phyloP scores from a whole-genome alignment of 768 basidiomycete species.

The Lactarius evosmus region DNA sequence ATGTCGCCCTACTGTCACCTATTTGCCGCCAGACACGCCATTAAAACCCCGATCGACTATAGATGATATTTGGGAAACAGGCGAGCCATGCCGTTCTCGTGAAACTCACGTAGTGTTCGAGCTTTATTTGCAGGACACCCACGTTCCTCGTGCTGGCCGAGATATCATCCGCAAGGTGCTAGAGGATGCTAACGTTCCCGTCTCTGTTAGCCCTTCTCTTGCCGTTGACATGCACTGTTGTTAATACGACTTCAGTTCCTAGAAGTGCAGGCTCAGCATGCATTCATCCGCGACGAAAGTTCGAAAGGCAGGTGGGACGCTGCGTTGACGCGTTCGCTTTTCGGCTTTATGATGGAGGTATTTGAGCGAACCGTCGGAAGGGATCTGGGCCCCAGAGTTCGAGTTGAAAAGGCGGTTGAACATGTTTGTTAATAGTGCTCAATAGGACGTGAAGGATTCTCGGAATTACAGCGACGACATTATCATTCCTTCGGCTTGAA shows the following conservation, averaged over 20 bases:
- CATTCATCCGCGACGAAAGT: constrained; percentile 89
- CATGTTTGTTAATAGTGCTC: constrained; percentile 66
- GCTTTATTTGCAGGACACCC: constrained; percentile 63
- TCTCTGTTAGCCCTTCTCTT: constrained; percentile 52
- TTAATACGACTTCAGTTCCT: constrained; percentile 56
- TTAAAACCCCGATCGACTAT: constrained; percentile 5
- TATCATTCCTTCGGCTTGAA: constrained; percentile 33
- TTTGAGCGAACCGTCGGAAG: constrained; percentile 85
- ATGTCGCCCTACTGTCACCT: not conserved
- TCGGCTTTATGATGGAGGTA: constrained; percentile 87
- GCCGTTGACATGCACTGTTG: not conserved
- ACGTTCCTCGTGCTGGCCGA: constrained; percentile 84
- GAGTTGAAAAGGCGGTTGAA: constrained; percentile 49
- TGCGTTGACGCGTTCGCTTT: constrained; percentile 76
- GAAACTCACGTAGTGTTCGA: not conserved
- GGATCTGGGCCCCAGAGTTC: constrained; percentile 71
- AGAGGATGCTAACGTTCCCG: constrained; percentile 72
- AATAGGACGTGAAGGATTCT: constrained; percentile 1
- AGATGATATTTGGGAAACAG: constrained; percentile 98
- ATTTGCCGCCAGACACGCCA: not conserved
- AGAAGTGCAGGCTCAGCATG: constrained; percentile 96
- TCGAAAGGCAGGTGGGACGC: constrained; percentile 97
- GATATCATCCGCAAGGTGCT: constrained; percentile 79
- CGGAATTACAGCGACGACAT: constrained; percentile 32
- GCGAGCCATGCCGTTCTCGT: constrained; percentile 36